phyloP scores from a whole-genome alignment of 768 basidiomycete genomes.

The Suillus paluster region DNA sequence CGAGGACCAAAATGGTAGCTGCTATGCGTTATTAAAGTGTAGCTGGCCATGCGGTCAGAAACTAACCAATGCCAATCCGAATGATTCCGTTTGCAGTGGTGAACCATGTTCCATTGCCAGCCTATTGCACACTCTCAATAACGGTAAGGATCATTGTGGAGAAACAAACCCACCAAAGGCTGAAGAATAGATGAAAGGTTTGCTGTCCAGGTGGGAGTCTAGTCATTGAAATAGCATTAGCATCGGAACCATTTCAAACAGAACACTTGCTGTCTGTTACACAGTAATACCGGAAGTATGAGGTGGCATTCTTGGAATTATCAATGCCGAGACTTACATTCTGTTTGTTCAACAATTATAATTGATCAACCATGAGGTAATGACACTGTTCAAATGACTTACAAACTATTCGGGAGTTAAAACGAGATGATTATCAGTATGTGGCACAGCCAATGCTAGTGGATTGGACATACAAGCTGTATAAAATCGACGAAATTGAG shows the following conservation, averaged over 20 bases:
- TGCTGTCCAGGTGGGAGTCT: fast-evolving
- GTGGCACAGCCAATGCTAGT: no score
- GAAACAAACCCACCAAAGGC: neutral
- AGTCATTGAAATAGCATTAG: neutral
- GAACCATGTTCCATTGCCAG: neutral
- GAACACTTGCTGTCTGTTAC: neutral
- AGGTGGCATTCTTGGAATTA: neutral
- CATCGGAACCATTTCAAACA: neutral
- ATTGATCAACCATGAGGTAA: no score
- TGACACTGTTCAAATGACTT: neutral
- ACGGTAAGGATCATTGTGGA: neutral
- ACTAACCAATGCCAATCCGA: neutral
- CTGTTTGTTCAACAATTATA: neutral
- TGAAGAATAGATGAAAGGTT: neutral
- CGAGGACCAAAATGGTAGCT: neutral
- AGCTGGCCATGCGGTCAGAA: neutral
- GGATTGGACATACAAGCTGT: neutral
- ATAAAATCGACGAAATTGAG: neutral
- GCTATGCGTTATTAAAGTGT: neutral
- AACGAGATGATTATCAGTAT: neutral
- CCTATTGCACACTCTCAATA: neutral
- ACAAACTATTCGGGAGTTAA: neutral
- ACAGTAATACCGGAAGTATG: neutral
- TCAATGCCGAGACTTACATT: neutral
- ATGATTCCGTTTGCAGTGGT: neutral